Evolutionary conservation across 1,139 yeast species (phyloP).

Genomic region (Saccharomyces hybrid): DNA sequence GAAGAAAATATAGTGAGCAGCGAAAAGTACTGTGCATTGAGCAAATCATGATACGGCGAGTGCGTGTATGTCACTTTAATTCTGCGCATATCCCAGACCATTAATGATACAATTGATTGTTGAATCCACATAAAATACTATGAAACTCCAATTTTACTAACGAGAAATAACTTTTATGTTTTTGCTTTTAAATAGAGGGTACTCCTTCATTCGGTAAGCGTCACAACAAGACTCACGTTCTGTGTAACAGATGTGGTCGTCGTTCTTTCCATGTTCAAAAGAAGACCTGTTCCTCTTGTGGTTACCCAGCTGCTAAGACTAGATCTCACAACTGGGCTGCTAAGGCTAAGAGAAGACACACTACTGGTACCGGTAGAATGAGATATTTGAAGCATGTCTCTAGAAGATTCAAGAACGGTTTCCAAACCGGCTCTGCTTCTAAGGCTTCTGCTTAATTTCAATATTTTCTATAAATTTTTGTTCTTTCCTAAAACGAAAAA

Average conservation of each 20-base stretch:
- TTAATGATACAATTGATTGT: neutral
- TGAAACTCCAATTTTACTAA: neutral
- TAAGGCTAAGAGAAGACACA: constrained; percentile 99
- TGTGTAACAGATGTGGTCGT: constrained; percentile 98
- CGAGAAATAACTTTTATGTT: neutral
- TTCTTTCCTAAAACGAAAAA: constrained; percentile 1
- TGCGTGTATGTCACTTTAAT: neutral
- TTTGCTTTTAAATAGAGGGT: constrained; percentile 65
- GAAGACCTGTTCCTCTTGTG: constrained; percentile 98
- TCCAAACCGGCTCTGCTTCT: constrained; percentile 77
- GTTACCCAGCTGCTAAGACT: constrained; percentile 99
- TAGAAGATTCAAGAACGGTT: constrained; percentile 98
- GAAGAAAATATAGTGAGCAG: neutral
- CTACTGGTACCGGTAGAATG: constrained; percentile 99
- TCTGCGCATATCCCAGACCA: neutral
- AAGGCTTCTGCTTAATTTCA: constrained; percentile 22
- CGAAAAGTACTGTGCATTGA: neutral
- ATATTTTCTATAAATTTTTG: constrained; percentile 5
- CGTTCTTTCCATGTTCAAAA: constrained; percentile 99
- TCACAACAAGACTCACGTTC: constrained; percentile 99
- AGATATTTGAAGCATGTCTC: constrained; percentile 93
- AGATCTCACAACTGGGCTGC: constrained; percentile 99
- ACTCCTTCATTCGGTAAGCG: constrained; percentile 99
- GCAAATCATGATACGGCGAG: neutral
- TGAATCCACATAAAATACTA: constrained; percentile 4